These are phyloP conservation scores for Saccharomycopsis sp. DNA, from an alignment of 805 yeast species.

Conservation along the genomic window DNA sequence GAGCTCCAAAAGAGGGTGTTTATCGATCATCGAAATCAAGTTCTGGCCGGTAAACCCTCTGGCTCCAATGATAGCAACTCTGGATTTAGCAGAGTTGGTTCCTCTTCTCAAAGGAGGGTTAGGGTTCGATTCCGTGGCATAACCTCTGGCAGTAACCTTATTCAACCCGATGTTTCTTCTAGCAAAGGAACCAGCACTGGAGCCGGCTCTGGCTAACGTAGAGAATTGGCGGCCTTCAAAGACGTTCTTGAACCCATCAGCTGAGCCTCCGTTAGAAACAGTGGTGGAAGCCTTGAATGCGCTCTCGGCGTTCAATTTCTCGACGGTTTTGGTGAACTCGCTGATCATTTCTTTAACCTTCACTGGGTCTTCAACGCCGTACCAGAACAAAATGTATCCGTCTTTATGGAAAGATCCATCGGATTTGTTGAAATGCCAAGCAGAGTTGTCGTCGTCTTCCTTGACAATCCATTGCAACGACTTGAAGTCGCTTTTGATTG, in stretches of 20 bases:
- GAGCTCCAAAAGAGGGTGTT: slow-evolving; percentile 81
- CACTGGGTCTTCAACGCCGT: slow-evolving; percentile 64
- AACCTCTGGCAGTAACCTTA: slow-evolving; percentile 27
- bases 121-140: slow-evolving; percentile 45
- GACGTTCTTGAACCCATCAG: slow-evolving; percentile 27
- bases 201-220: slow-evolving; percentile 29
- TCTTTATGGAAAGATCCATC: slow-evolving; percentile 90
- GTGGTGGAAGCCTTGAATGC: slow-evolving; percentile 3
- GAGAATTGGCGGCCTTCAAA: slow-evolving; percentile 49
- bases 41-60: slow-evolving; percentile 97
- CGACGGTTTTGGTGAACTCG: slow-evolving; percentile 38
- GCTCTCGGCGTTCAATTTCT: slow-evolving; percentile 8
- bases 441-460: slow-evolving; percentile 83
- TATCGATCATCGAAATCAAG: slow-evolving; percentile 76
- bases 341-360: slow-evolving; percentile 59
- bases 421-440: slow-evolving; percentile 88
- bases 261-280: slow-evolving; percentile 34
- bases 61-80: slow-evolving; percentile 94
- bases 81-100: slow-evolving; percentile 52
- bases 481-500: slow-evolving; percentile 67
- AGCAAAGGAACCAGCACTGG: neutral
- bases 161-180: slow-evolving; percentile 18
- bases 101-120: slow-evolving; percentile 69
- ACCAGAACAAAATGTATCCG: slow-evolving; percentile 92
- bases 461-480: slow-evolving; percentile 81